Base-by-base conservation (phyloP, 1,284 basidiomycete species). In the Tylopilus sp. region DNA sequence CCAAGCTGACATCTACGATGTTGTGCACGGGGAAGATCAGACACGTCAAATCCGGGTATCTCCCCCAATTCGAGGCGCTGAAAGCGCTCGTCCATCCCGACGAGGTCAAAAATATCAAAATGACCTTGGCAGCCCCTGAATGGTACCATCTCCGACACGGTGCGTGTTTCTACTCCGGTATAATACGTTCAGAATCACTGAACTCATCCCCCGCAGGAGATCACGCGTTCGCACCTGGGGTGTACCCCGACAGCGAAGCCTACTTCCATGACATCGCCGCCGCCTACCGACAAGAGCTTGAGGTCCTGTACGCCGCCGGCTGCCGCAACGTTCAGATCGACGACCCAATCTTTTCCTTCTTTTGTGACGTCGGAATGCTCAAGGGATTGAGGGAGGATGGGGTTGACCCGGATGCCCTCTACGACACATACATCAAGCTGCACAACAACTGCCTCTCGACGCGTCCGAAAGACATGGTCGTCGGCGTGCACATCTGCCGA, bases 71-170 rank as follows among this genome's bases (percentile, higher is more conserved):
- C 59, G 75, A 80, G 49, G 77, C 71, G 36, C 66, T 84, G 43
- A 85, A 82, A 63, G 69, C 64, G 29, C 59, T 82, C 18, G 79
- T 82, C 23, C 61, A 73, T 15, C 70, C 77, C 15, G 75, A 84
- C 65, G 83, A 86, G 57, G 77, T 82, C 56, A 72, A 78, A 58
- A 70, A 77, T 58, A 77, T 89, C 64, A 91, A 91, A 66, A 66
- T 91, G 53, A 89, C 86, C 9, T 3, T 90, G 66, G 86, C 81
- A 56, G 79, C 84, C 1, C 87, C 87, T 4, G 80, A 82, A 21
- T 89, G 86, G 87, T 86, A 81, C 66, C 86, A 88, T 63, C 76
- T 88, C 44, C 79, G 81, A 21, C 84, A 86, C 60, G 84, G 84
- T 46, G 72, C 10, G 50, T 11, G 13, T 1, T 8, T 25, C 9